Evolutionary conservation across 1,284 basidiomycete species (phyloP), one percentile per base, ranked within the genome.

Genomic region (Amylostereum areolatum): DNA sequence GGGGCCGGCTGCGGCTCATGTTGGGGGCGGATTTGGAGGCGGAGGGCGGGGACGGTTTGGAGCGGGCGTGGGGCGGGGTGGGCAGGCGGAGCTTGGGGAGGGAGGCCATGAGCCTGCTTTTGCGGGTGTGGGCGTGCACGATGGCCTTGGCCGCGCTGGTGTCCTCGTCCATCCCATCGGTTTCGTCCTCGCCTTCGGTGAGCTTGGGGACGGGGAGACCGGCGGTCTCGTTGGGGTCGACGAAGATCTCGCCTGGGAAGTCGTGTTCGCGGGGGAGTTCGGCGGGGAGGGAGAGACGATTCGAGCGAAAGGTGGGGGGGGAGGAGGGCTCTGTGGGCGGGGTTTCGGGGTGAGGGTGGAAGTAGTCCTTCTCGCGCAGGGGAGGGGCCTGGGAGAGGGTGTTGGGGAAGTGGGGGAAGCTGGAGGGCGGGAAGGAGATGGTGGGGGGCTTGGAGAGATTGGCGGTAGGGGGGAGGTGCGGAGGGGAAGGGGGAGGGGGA

Each of bases 191-290:
- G 18, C 18, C 18, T 18, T 18, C 18, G 57, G 49, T 72, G 70
- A 34, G 65, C 53, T 53, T 69, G 64, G 24, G 55, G 47, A 25
- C 58, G 0, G 65, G 65, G 7, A 68, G 59, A 3, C 66, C 66
- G 10, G 65, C 62, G n/a, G 60, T 65, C 55, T 68, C 66, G 55
- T 60, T 43, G 3, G 52, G 52, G 46, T 61, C 63, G 43, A 68
- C 64, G 52, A 58, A 67, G 45, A 49, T 52, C 46, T 66, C 65
- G 33, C 65, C 65, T 4, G 59, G 62, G 2, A 64, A 48, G 28
- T 56, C 52, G 46, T 55, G 56, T 3, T 50, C 48, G 12, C 57
- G 53, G 2, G 53, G 32, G 27, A 55, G 9, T 24, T 42, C 18
- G 12, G 29, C 37, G 5, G 52, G 46, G 28, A 47, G 36, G 40